Percentiles rank a stretch among this genome's conserved stretches.
Evolutionary conservation across 192 early-diverging fungal genomes (phyloP).

Genomic region (Dispira parvispora): DNA sequence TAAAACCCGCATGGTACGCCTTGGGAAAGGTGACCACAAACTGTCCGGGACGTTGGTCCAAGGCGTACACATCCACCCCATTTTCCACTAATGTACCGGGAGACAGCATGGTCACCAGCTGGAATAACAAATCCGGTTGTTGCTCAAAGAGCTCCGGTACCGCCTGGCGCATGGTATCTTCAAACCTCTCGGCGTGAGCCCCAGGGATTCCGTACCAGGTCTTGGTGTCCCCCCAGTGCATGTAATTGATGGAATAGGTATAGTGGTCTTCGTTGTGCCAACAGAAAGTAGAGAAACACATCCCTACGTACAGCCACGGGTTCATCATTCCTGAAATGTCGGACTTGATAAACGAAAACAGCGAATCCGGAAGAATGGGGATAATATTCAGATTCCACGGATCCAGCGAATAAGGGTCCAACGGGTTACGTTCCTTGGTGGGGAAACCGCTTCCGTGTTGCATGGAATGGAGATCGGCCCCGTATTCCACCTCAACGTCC

Average conservation of each 20-base stretch:
- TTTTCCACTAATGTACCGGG: constrained; percentile 53
- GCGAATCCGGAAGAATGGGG: constrained; percentile 57
- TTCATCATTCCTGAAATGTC: constrained; percentile 96
- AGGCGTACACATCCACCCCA: constrained; percentile 54
- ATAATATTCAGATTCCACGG: constrained; percentile 86
- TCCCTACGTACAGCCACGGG: constrained; percentile 94
- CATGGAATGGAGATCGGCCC: constrained; percentile 83
- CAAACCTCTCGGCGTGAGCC: constrained; percentile 59
- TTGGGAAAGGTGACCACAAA: constrained; percentile 91
- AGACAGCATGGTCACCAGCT: constrained; percentile 81
- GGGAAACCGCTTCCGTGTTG: constrained; percentile 90
- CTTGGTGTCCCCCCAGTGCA: constrained; percentile 91
- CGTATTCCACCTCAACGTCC: constrained; percentile 87
- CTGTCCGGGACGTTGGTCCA: constrained; percentile 84
- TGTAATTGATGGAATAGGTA: constrained; percentile 93
- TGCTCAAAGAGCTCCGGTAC: constrained; percentile 79
- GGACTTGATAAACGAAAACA: constrained; percentile 75
- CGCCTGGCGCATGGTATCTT: constrained; percentile 57
- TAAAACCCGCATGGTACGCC: constrained; percentile 92
- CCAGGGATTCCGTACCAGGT: constrained; percentile 96
- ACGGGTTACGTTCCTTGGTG: constrained; percentile 38
- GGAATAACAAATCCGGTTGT: constrained; percentile 84
- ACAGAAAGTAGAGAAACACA: constrained; percentile 90
- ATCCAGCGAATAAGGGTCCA: constrained; percentile 45
- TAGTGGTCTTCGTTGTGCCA: constrained; percentile 99